phyloP scores from a whole-genome alignment of 805 yeast species.

The Ogataea neopini region DNA sequence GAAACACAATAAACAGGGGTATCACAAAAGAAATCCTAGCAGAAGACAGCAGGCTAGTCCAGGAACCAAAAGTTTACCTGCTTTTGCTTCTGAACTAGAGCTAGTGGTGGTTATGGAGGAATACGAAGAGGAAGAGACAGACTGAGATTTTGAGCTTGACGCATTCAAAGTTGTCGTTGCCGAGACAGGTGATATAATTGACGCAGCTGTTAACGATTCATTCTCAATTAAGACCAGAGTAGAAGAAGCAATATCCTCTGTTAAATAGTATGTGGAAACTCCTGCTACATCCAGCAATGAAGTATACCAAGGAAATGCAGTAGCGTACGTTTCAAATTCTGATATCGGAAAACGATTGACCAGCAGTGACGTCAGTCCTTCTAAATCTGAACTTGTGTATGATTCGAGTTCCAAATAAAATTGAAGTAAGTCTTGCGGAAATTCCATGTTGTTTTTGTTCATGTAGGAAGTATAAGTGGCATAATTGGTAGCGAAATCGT shows the following conservation, averaged over 20 bases:
- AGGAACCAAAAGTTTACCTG: slow-evolving; percentile 7
- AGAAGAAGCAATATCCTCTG: slow-evolving; percentile 30
- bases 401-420: slow-evolving; percentile 28
- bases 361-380: slow-evolving; percentile 29
- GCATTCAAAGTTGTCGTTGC: background rate
- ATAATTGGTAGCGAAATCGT: slow-evolving; percentile 33
- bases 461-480: slow-evolving; percentile 37
- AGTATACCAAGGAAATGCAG: slow-evolving; percentile 38
- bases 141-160: background rate
- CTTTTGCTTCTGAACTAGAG: slow-evolving; percentile 12
- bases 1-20: background rate
- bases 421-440: slow-evolving; percentile 33
- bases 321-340: slow-evolving; percentile 33
- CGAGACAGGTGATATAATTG: background rate
- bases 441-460: slow-evolving; percentile 28
- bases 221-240: slow-evolving; percentile 17
- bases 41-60: slow-evolving; percentile 9
- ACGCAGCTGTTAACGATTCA: slow-evolving; percentile 2
- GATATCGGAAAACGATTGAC: slow-evolving; percentile 35
- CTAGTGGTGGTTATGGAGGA: background rate
- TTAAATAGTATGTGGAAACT: slow-evolving; percentile 29
- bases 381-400: slow-evolving; percentile 15
- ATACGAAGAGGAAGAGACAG: slow-evolving; percentile 1
- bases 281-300: slow-evolving; percentile 28
- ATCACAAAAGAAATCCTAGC: slow-evolving; percentile 2